phyloP scores from a whole-genome alignment of 176 grass and related monocot genomes.

The Zea mays region DNA sequence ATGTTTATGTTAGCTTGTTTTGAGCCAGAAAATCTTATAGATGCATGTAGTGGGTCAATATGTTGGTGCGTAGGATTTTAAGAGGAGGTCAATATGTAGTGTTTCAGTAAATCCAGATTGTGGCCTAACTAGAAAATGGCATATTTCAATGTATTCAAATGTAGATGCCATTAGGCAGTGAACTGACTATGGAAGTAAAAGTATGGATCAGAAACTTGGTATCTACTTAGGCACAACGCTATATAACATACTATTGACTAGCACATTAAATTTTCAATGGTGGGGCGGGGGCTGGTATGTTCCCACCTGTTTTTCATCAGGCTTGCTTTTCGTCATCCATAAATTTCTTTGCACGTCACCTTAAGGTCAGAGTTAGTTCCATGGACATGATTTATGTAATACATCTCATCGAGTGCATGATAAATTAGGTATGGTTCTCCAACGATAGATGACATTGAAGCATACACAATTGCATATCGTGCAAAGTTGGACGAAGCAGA shows the following conservation, averaged over 20 bases:
- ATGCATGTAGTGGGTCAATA: not conserved
- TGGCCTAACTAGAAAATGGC: not conserved
- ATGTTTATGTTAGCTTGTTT: not conserved
- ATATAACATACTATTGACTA: not conserved
- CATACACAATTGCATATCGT: slow-evolving; percentile 74
- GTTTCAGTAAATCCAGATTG: not conserved
- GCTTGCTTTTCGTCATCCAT: not conserved
- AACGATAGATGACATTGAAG: slow-evolving; percentile 87
- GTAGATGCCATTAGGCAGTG: not conserved
- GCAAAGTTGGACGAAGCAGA: slow-evolving; percentile 72
- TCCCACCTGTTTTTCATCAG: not conserved
- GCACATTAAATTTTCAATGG: not conserved
- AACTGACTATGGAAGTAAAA: not conserved
- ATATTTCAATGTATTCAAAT: slow-evolving; percentile 12
- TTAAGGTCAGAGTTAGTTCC: not conserved
- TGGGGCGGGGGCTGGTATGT: not conserved
- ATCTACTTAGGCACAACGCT: not conserved
- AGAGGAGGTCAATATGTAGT: not conserved
- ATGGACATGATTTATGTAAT: not conserved
- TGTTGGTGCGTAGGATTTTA: not conserved
- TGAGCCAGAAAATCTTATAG: slow-evolving; percentile 1
- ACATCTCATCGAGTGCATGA: slow-evolving; percentile 41
- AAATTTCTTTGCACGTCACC: not conserved
- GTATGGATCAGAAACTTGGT: not conserved
- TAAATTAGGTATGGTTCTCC: slow-evolving; percentile 86